Evolutionary conservation across 2,329 filamentous ascomycete species (phyloP).

Genomic region (Cordyceps militaris): DNA sequence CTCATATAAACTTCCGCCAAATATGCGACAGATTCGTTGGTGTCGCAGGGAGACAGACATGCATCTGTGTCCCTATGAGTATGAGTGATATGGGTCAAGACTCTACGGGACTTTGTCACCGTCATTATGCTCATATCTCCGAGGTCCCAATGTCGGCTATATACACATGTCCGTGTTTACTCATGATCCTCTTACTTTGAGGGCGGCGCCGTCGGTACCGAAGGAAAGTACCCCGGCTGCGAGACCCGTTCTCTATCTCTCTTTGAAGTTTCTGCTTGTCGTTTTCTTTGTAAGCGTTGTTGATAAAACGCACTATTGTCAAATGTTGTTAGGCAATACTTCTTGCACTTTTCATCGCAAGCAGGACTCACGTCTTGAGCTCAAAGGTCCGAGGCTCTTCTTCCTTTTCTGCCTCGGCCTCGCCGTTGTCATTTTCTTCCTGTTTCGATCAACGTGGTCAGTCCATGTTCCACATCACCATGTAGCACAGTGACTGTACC

Average conservation of each 20-base stretch:
- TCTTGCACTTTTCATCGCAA: not conserved
- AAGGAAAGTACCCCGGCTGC: constrained; percentile 75
- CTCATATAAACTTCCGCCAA: too few species aligned
- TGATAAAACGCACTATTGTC: constrained; percentile 69
- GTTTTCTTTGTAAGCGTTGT: constrained; percentile 70
- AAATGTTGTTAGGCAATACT: not conserved
- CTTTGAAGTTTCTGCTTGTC: constrained; percentile 49
- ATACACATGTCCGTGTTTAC: not conserved
- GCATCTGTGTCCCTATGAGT: too few species aligned
- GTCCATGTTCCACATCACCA: not conserved
- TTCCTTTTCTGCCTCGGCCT: constrained; percentile 31
- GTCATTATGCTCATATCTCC: too few species aligned
- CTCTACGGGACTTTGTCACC: too few species aligned
- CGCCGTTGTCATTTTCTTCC: constrained; percentile 19
- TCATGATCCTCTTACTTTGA: not conserved
- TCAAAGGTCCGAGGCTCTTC: constrained; percentile 75
- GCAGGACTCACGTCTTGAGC: constrained; percentile 59
- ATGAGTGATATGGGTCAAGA: too few species aligned
- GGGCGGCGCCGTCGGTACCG: constrained; percentile 62
- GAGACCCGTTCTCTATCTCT: constrained; percentile 73
- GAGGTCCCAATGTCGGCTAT: not conserved
- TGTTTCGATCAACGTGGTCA: constrained; percentile 6
- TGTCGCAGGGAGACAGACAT: too few species aligned
- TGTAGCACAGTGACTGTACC: constrained; percentile 6
- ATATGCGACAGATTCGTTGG: too few species aligned